Evolutionary conservation across 2,329 filamentous ascomycete genomes (phyloP).

Genomic region (Penicillium sp.): DNA sequence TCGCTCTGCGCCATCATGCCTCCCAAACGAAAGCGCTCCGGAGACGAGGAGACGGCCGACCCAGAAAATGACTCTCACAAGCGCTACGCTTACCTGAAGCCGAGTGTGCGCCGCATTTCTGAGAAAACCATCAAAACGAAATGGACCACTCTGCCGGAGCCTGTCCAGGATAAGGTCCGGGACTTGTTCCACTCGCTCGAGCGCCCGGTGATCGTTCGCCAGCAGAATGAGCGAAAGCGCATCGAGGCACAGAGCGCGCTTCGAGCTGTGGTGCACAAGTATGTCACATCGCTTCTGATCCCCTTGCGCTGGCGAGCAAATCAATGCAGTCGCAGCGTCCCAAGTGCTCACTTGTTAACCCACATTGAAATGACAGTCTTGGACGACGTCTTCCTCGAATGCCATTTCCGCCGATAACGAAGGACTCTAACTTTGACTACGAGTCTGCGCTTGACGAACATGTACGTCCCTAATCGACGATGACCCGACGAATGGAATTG

Average conservation of each 20-base stretch:
- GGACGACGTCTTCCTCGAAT: constrained; percentile 47
- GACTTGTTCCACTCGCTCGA: constrained; percentile 46
- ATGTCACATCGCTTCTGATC: constrained; percentile 16
- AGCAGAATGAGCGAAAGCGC: constrained; percentile 45
- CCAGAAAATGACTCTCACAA: constrained; percentile 26
- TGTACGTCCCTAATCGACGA: constrained; percentile 29
- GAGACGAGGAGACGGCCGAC: constrained; percentile 20
- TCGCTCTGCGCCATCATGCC: constrained; percentile 22
- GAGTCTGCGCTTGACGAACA: constrained; percentile 47
- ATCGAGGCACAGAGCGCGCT: constrained; percentile 47
- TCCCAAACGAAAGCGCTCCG: constrained; percentile 33
- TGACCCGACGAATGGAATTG: constrained; percentile 4
- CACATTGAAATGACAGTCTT: constrained; percentile 29
- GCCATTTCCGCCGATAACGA: constrained; percentile 48
- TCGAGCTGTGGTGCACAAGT: constrained; percentile 46
- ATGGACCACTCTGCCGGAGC: constrained; percentile 48
- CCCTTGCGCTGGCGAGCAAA: background rate
- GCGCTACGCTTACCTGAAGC: constrained; percentile 43
- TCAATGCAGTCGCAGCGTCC: background rate
- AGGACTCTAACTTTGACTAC: constrained; percentile 47
- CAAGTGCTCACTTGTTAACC: background rate
- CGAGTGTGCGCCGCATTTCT: constrained; percentile 44
- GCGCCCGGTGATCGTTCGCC: constrained; percentile 46
- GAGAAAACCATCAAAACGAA: constrained; percentile 49
- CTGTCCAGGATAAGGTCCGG: constrained; percentile 46